phyloP scores from a whole-genome alignment of 371 early-diverging fungal genomes.

The Rhizopus sp. region DNA sequence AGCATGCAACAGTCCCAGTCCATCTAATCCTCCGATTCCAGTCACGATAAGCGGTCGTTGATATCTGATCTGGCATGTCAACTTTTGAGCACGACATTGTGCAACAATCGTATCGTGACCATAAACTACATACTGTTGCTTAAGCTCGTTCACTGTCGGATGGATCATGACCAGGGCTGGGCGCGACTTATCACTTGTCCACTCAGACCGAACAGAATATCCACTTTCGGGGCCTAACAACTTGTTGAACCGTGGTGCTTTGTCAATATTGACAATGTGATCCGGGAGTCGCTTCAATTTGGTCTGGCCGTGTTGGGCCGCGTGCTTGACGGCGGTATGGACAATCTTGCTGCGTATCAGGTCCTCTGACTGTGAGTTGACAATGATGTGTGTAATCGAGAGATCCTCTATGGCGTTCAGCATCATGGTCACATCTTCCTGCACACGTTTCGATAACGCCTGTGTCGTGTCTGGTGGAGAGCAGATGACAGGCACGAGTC shows the following conservation, averaged over 20 bases:
- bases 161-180: constrained; percentile 57
- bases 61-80: constrained; percentile 68
- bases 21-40: constrained; percentile 64
- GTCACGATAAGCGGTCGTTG: constrained; percentile 61
- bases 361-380: constrained; percentile 69
- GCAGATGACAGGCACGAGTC: constrained; percentile 73
- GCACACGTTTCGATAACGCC: constrained; percentile 43
- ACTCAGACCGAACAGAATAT: constrained; percentile 39
- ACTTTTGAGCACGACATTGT: constrained; percentile 75
- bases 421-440: constrained; percentile 71
- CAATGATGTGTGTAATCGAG: constrained; percentile 56
- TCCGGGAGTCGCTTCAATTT: constrained; percentile 29
- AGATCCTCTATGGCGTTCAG: constrained; percentile 64
- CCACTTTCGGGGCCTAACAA: constrained; percentile 56
- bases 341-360: constrained; percentile 56
- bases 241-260: constrained; percentile 53
- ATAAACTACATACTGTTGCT: constrained; percentile 57
- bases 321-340: constrained; percentile 34
- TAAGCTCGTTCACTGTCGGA: constrained; percentile 32
- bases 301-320: background rate
- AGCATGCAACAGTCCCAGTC: constrained; percentile 75
- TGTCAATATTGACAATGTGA: constrained; percentile 48
- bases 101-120: constrained; percentile 67
- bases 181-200: constrained; percentile 25
- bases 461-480: constrained; percentile 52